Percentiles rank a stretch among this genome's conserved stretches.
Evolutionary conservation across 768 basidiomycete genomes (phyloP).

Genomic region (Tylopilus vinaceipallidus): DNA sequence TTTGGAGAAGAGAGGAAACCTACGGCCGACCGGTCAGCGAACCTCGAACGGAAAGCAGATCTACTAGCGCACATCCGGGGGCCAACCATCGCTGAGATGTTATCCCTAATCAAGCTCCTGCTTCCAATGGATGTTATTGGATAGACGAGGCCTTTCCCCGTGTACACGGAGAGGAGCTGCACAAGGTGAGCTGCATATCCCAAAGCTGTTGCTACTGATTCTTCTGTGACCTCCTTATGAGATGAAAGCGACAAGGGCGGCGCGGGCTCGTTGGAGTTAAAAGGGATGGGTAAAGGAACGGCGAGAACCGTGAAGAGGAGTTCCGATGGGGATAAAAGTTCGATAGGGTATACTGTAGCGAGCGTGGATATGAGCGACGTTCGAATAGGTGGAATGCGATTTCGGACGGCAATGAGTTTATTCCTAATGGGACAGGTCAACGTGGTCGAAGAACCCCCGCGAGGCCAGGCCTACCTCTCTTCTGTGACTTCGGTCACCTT

Average conservation of each 20-base stretch:
- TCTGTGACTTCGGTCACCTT: slow-evolving; percentile 35
- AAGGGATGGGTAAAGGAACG: slow-evolving; percentile 89
- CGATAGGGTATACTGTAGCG: slow-evolving; percentile 84
- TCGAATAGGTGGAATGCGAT: slow-evolving; percentile 50
- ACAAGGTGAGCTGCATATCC: slow-evolving; percentile 89
- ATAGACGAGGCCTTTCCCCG: slow-evolving; percentile 76
- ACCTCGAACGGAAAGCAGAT: slow-evolving; percentile 2
- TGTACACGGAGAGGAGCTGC: slow-evolving; percentile 76
- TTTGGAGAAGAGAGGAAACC: slow-evolving; percentile 93
- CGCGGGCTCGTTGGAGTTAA: slow-evolving; percentile 70
- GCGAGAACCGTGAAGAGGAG: slow-evolving; percentile 86
- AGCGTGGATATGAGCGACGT: slow-evolving; percentile 68
- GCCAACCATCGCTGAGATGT: slow-evolving; percentile 93
- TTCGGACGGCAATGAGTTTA: slow-evolving; percentile 45
- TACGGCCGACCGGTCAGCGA: slow-evolving; percentile 32
- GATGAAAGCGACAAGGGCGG: slow-evolving; percentile 70
- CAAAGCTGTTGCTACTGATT: slow-evolving; percentile 82
- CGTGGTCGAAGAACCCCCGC: slow-evolving; percentile 10
- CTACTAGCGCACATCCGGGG: slow-evolving; percentile 74
- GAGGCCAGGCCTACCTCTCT: slow-evolving; percentile 35
- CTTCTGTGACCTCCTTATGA: slow-evolving; percentile 78
- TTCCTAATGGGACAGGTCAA: slow-evolving; percentile 37
- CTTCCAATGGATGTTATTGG: slow-evolving; percentile 90
- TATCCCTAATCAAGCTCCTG: slow-evolving; percentile 86
- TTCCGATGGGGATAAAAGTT: slow-evolving; percentile 77